Evolutionary conservation across 176 grass and related monocot species (phyloP), one percentile per base, ranked within the genome.

Genomic region (Thinopyrum elongatum): DNA sequence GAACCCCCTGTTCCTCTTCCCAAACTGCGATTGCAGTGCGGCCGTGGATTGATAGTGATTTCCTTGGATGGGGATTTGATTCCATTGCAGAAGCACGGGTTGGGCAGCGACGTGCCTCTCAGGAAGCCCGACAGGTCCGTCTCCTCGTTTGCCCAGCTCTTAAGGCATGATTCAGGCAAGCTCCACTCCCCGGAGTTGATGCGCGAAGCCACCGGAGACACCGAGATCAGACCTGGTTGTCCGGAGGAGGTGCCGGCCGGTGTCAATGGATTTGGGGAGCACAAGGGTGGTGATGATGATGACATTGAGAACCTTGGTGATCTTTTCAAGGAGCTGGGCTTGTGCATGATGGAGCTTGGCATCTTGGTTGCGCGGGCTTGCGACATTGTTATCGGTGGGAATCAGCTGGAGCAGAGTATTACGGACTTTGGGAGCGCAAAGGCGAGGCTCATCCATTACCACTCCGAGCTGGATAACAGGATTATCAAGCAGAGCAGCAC

Each of bases 401-500:
- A 77, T 21, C 86, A 92, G 73, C 69, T 98, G 62, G 90, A 95
- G 73, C 67, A 92, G 64, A 94, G 93, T 72, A 94, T 98, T 76
- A 27, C 89, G 3, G 78, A 91, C 1, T 94, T 76, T 27, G 91
- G 96, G 1, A 94, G 83, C 47, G 93, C 91, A 6, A 98, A 98
- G 82, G 93, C 93, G 5, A 92, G 96, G 51, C 88, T 98, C 29
- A 89, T 98, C 84, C 96, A 98, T 76, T 98, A 95, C 64, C 96
- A 98, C 44, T 98, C 90, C 5, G 81, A 79, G 9, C 4, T 94
- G n/a, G 96, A 98, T 75, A 90, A 83, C 68, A 70, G 75, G 87
- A 62, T 95, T 35, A 85, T 95, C 26, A 94, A 83, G 87, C 44
- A 89, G 25, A 86, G 23, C 16, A 88, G 30, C 5, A 65, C 44